A percentile compares a stretch with the other conserved stretches of the same genome.
Evolutionary conservation across 176 grass and related monocot species (phyloP).

Genomic region (Saccharum spontaneum): DNA sequence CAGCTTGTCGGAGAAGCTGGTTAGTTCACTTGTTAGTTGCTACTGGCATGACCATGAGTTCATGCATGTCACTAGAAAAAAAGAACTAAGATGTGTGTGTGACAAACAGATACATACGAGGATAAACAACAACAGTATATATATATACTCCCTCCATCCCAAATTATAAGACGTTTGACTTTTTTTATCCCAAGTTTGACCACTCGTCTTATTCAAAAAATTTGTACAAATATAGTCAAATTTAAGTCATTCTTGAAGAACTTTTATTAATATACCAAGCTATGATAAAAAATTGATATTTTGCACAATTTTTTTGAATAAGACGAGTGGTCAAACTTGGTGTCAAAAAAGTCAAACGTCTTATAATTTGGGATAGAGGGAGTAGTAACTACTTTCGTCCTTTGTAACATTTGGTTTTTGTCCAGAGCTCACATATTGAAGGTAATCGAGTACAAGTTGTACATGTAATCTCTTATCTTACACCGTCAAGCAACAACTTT

Average conservation of each 20-base stretch:
- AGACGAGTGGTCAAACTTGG: no score
- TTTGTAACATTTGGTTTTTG: neutral
- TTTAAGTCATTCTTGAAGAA: no score
- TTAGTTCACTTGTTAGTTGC: neutral
- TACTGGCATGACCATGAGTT: neutral
- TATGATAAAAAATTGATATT: no score
- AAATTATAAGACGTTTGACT: no score
- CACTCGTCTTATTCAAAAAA: no score
- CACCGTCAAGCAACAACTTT: neutral
- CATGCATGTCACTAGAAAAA: neutral
- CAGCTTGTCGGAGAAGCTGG: neutral
- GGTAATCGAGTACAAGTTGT: neutral
- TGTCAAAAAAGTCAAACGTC: no score
- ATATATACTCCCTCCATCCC: no score
- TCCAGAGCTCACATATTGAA: neutral
- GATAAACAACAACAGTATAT: neutral
- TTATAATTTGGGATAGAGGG: no score
- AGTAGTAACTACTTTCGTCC: neutral
- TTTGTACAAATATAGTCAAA: no score
- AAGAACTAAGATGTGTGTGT: neutral
- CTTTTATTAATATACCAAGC: no score
- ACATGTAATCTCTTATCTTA: neutral
- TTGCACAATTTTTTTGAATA: no score
- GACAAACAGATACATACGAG: neutral
- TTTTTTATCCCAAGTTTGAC: no score